phyloP scores from a whole-genome alignment of 441 rosid species.

The Aleurites moluccanus region DNA sequence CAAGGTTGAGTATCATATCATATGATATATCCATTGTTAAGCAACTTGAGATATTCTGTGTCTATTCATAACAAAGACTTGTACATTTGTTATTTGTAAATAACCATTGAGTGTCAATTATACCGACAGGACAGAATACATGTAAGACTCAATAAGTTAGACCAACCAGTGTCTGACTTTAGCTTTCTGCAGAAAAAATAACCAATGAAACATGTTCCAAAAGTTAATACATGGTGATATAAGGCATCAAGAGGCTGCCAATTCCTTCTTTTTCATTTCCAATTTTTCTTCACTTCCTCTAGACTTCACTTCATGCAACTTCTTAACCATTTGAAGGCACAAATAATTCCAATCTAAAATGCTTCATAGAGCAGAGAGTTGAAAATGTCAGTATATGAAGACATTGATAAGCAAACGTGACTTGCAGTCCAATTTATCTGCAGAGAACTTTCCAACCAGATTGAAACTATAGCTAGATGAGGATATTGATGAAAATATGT shows the following conservation, averaged over 20 bases:
- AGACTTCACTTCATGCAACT: background rate
- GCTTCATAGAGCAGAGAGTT: background rate
- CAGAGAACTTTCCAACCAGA: background rate
- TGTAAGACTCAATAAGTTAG: background rate
- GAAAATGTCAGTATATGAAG: background rate
- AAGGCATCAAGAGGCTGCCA: background rate
- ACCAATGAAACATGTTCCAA: background rate
- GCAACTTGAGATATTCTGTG: conserved; percentile 2
- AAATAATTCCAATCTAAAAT: background rate
- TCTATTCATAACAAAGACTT: background rate
- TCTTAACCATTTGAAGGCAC: background rate
- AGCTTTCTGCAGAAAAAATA: background rate
- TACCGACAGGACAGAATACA: background rate
- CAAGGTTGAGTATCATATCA: conserved; percentile 14
- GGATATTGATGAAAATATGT: background rate
- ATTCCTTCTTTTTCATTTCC: background rate
- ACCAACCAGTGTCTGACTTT: background rate
- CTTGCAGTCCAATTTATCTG: background rate
- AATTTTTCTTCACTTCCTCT: background rate
- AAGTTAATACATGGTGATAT: background rate
- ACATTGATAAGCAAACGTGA: background rate
- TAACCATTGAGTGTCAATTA: background rate
- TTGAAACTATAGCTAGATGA: no score
- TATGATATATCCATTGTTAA: conserved; percentile 1
- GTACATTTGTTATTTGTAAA: background rate